Evolutionary conservation across 164 flowering plant genomes (phyloP).

Genomic region (Berberis thunbergii): DNA sequence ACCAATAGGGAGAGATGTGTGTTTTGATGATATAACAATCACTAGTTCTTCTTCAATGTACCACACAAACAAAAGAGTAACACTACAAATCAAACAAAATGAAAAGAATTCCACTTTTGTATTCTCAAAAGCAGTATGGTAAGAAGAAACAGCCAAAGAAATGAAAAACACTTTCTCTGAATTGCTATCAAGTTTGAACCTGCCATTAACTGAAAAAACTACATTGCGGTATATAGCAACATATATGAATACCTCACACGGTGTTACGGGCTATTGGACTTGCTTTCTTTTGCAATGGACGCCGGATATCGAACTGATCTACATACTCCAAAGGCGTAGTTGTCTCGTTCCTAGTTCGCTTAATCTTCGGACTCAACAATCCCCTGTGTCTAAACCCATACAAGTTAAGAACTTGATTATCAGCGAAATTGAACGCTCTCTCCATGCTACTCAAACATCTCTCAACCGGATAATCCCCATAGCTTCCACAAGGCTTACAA

Average conservation of each 20-base stretch:
- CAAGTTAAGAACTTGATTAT: conserved; percentile 79
- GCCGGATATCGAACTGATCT: conserved; percentile 61
- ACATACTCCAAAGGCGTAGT: conserved; percentile 54
- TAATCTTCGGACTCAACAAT: conserved; percentile 73
- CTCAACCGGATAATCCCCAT: conserved; percentile 84
- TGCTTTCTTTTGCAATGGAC: conserved; percentile 11
- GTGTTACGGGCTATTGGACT: conserved; percentile 10
- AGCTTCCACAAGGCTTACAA: conserved; percentile 92
- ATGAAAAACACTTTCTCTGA: conserved; percentile 16
- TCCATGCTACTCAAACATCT: conserved; percentile 86
- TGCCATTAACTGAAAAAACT: conserved; percentile 17
- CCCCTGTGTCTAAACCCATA: conserved; percentile 86
- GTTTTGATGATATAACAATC: not conserved
- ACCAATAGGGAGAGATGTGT: not conserved
- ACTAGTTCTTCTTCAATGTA: conserved; percentile 9
- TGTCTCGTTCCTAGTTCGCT: conserved; percentile 73
- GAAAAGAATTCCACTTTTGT: conserved; percentile 34
- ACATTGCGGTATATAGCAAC: not conserved
- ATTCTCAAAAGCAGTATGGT: conserved; percentile 13
- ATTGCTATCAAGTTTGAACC: conserved; percentile 18
- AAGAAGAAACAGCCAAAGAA: conserved; percentile 6
- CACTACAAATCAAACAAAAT: conserved; percentile 7
- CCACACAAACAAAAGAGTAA: conserved; percentile 7
- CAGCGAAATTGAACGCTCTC: conserved; percentile 90
- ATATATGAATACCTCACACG: conserved; percentile 9